A percentile compares a stretch with the other conserved stretches of the same genome.
phyloP scores from a whole-genome alignment of 1,284 basidiomycete species.

The Kalmanozyma brasiliensis region DNA sequence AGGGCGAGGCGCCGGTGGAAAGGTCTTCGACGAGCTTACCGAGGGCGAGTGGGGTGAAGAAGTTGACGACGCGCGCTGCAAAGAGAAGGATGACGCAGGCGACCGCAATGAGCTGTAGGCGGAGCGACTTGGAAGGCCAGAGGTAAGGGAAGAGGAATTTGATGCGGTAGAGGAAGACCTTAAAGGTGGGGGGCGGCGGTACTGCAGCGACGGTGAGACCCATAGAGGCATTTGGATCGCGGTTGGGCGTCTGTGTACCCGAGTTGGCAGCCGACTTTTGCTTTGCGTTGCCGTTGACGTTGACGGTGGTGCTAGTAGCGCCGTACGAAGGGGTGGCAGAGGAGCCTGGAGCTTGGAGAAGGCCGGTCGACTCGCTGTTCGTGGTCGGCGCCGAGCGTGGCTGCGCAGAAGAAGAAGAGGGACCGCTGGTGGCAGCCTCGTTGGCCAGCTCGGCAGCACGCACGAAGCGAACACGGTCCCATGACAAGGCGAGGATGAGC shows the following conservation, averaged over 20 bases:
- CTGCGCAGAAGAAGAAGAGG: slow-evolving; percentile 18
- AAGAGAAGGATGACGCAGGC: slow-evolving; percentile 77
- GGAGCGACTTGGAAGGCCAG: slow-evolving; percentile 78
- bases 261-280: slow-evolving; percentile 25
- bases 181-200: slow-evolving; percentile 61
- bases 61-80: slow-evolving; percentile 80
- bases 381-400: slow-evolving; percentile 29
- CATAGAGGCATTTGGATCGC: slow-evolving; percentile 57
- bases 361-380: slow-evolving; percentile 24
- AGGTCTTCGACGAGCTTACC: slow-evolving; percentile 74
- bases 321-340: slow-evolving; percentile 33
- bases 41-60: slow-evolving; percentile 78
- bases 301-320: slow-evolving; percentile 21
- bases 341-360: slow-evolving; percentile 26
- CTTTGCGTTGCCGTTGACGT: slow-evolving; percentile 2
- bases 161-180: slow-evolving; percentile 68
- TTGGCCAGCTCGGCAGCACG: slow-evolving; percentile 47
- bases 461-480: slow-evolving; percentile 52
- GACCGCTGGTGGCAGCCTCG: slow-evolving; percentile 10
- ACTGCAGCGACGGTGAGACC: slow-evolving; percentile 53
- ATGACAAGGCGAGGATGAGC: slow-evolving; percentile 48
- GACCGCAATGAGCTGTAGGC: slow-evolving; percentile 78
- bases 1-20: slow-evolving; percentile 46
- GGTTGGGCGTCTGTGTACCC: slow-evolving; percentile 33
- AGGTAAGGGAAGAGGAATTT: slow-evolving; percentile 79